Conservation (phyloP, 1,284 basidiomycete genomes). For the Cutaneotrichosporon spelunceum region DNA sequence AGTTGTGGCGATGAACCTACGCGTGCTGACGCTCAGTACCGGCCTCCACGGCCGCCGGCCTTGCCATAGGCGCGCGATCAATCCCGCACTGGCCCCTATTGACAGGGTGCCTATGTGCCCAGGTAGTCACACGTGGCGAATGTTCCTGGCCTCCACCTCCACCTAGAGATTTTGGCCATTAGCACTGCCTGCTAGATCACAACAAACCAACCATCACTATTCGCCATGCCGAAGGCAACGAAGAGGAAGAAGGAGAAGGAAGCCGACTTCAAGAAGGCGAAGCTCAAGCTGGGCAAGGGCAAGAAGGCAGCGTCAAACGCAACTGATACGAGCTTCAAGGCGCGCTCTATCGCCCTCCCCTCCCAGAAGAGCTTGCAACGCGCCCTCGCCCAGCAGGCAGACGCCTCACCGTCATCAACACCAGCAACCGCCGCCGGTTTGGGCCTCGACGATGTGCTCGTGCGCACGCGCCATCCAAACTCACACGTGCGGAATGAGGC, state of each 20-base stretch:
- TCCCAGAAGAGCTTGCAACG: constrained; percentile 60
- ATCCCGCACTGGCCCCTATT: no score
- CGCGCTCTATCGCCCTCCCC: constrained; percentile 84
- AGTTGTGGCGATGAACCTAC: background rate
- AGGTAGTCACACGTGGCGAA: background rate
- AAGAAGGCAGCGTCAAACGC: constrained; percentile 79
- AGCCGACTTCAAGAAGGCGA: constrained; percentile 94
- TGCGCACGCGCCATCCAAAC: constrained; percentile 81
- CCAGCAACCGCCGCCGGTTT: constrained; percentile 75
- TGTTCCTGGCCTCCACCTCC: constrained; percentile 2
- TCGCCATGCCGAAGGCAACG: constrained; percentile 74
- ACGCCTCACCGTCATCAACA: constrained; percentile 57
- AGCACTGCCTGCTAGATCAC: background rate
- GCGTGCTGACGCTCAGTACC: background rate
- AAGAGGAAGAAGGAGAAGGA: constrained; percentile 82
- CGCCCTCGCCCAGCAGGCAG: constrained; percentile 24
- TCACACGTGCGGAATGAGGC: constrained; percentile 73
- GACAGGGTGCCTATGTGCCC: background rate
- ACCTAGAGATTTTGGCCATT: background rate
- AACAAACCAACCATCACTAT: background rate
- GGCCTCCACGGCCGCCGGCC: background rate
- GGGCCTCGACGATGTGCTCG: constrained; percentile 72
- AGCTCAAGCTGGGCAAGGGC: constrained; percentile 92
- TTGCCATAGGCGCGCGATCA: background rate
- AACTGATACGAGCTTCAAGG: constrained; percentile 93